A percentile compares a stretch with the other conserved stretches of the same genome.
phyloP scores from a whole-genome alignment of 1,139 yeast species.

The Zhuliangozyma parablackwelliae region DNA sequence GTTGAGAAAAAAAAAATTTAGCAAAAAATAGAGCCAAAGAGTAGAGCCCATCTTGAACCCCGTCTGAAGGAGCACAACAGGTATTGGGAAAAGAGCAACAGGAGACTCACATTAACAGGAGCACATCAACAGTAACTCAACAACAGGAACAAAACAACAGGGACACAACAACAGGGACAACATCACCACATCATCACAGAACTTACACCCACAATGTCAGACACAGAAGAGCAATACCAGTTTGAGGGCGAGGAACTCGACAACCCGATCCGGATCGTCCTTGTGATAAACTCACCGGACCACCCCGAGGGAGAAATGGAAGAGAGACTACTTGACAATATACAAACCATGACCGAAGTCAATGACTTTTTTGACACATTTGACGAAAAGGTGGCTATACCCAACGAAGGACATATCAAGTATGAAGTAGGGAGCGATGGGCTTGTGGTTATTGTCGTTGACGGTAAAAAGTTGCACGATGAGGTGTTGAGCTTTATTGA shows the following conservation, averaged over 20 bases:
- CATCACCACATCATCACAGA: no score
- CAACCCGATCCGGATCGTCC: slow-evolving; percentile 38
- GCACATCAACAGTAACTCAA: no score
- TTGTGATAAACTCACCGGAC: slow-evolving; percentile 30
- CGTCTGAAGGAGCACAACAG: no score
- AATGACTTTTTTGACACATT: slow-evolving; percentile 60
- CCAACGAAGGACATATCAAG: slow-evolving; percentile 63
- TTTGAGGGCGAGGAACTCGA: slow-evolving; percentile 32
- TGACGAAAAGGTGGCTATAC: slow-evolving; percentile 57
- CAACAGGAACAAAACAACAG: no score
- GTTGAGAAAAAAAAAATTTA: no score
- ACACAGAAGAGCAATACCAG: slow-evolving; percentile 8
- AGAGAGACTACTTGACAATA: slow-evolving; percentile 41
- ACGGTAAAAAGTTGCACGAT: slow-evolving; percentile 25
- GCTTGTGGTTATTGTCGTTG: slow-evolving; percentile 56
- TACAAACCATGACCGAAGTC: slow-evolving; percentile 46
- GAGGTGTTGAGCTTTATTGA: slow-evolving; percentile 36
- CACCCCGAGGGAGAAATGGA: slow-evolving; percentile 43
- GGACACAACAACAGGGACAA: no score
- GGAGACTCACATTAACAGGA: no score
- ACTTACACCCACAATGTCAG: no score
- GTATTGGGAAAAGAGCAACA: no score
- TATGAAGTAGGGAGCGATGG: slow-evolving; percentile 75
- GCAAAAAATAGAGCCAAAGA: no score
- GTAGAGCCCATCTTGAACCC: no score